Evolutionary conservation across 495 filamentous ascomycete genomes (phyloP).

Genomic region (Mytilinidion resinicola): DNA sequence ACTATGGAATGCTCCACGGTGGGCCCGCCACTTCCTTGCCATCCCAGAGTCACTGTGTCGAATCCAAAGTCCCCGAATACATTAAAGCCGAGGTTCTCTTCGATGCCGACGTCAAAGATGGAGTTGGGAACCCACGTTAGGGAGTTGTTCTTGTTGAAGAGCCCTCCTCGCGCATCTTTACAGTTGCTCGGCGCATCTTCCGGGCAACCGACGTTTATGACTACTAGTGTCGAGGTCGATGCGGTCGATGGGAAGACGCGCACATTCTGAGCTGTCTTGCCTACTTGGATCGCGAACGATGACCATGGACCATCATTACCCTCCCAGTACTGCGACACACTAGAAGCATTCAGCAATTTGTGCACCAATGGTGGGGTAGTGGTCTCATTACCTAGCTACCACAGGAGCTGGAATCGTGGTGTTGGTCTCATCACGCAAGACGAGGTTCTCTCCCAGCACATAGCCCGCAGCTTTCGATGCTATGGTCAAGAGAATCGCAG

Average conservation of each 20-base stretch:
- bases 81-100: slow-evolving; percentile 43
- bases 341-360: neutral
- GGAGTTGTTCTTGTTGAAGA: slow-evolving; percentile 47
- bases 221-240: slow-evolving; percentile 52
- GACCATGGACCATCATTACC: slow-evolving; percentile 31
- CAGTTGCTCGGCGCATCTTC: slow-evolving; percentile 28
- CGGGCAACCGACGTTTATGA: slow-evolving; percentile 45
- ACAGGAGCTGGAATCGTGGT: slow-evolving; percentile 14
- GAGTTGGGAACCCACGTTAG: slow-evolving; percentile 52
- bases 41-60: slow-evolving; percentile 43
- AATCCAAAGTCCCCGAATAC: slow-evolving; percentile 55
- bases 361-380: neutral
- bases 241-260: slow-evolving; percentile 53
- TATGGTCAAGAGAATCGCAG: neutral
- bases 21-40: slow-evolving; percentile 31
- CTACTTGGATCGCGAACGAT: slow-evolving; percentile 49
- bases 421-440: neutral
- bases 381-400: slow-evolving; percentile 8
- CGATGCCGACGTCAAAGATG: slow-evolving; percentile 49
- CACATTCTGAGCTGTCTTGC: slow-evolving; percentile 50
- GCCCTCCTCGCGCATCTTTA: slow-evolving; percentile 43
- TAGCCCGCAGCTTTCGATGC: neutral
- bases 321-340: slow-evolving; percentile 22
- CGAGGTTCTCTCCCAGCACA: neutral
- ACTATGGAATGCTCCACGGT: slow-evolving; percentile 42